Evolutionary conservation across 2,329 filamentous ascomycete genomes (phyloP), one percentile per base, ranked within the genome.

Genomic region (Bipolaris zeicola): DNA sequence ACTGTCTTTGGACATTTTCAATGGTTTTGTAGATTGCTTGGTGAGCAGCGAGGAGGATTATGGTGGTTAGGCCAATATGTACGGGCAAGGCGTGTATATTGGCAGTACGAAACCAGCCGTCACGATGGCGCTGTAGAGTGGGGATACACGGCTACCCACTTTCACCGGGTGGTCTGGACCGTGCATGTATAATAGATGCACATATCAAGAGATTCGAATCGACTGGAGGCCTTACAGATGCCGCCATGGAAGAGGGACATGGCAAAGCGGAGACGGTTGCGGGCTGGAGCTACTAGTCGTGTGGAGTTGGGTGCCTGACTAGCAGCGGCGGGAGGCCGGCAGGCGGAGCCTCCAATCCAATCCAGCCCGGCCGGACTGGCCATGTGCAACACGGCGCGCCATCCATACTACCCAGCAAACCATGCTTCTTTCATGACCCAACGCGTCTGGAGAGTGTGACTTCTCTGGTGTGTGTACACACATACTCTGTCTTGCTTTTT

Each of bases 11-110:
- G 55, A 53, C 28, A 49, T 52, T 57, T 59, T 41, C 55, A 57
- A 63, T 64, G 61, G 45, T 52, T 41, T 49, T 48, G 50, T 61
- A 61, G 6, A 64, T 58, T 63, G 53, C 46, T 18, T 31, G 18
- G 48, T 39, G 46, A 37, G 28, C 36, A 14, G 28, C 16, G 31
- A 5, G 11, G 31, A 34, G 45, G 42, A 20, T 14, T 6, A 26
- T 10, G 39, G 14, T 50, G 52, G 46, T 8, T 14, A 10, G 5
- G 26, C 10, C 56, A 60, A 56, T 60, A 41, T 46, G 60, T 47
- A 1, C 33, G 13, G 44, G 43, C 39, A 41, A 50, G 55, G 39
- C 44, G 16, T 47, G 24, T 38, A 49, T 6, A 41, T 47, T 51
- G 37, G 31, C 51, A 37, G 34, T 53, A 46, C 52, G 34, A 41